Percentiles rank a stretch among this genome's conserved stretches.
phyloP scores from a whole-genome alignment of 2,329 filamentous ascomycete genomes.

The Fusarium subtropicale region DNA sequence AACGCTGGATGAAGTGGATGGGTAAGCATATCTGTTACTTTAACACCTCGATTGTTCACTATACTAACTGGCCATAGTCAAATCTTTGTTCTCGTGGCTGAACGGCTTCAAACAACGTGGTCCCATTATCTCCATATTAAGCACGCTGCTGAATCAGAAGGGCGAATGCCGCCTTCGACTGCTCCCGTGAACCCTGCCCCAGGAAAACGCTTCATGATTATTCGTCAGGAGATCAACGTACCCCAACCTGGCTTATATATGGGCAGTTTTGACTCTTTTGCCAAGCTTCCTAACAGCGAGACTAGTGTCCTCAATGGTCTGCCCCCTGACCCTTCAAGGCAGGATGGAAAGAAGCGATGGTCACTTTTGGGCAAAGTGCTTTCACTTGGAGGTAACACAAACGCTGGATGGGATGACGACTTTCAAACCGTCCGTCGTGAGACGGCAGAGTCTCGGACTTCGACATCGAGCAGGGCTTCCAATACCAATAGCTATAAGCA shows the following conservation, averaged over 20 bases:
- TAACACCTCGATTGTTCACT: constrained; percentile 1
- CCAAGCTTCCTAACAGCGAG: constrained; percentile 46
- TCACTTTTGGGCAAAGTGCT: constrained; percentile 73
- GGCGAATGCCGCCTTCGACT: constrained; percentile 74
- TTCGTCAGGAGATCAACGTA: constrained; percentile 76
- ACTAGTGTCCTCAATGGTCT: constrained; percentile 45
- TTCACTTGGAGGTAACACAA: constrained; percentile 47
- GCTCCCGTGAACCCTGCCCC: constrained; percentile 87
- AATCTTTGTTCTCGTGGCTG: constrained; percentile 75
- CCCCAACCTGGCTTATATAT: constrained; percentile 61
- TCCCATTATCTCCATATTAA: constrained; percentile 82
- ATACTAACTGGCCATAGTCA: constrained; percentile 60
- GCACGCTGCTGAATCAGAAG: constrained; percentile 69
- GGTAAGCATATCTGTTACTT: constrained; percentile 62
- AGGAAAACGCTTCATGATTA: constrained; percentile 87
- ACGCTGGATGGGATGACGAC: constrained; percentile 55
- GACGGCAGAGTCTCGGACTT: constrained; percentile 59
- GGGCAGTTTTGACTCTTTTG: constrained; percentile 61
- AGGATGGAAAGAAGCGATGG: constrained; percentile 69
- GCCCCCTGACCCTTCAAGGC: constrained; percentile 44
- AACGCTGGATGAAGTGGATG: constrained; percentile 71
- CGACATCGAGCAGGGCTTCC: constrained; percentile 49
- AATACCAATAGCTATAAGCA: constrained; percentile 48
- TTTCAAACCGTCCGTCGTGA: constrained; percentile 64
- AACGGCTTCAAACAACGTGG: constrained; percentile 79